phyloP scores from a whole-genome alignment of 1,139 yeast genomes.

The Yamadazyma sp. region DNA sequence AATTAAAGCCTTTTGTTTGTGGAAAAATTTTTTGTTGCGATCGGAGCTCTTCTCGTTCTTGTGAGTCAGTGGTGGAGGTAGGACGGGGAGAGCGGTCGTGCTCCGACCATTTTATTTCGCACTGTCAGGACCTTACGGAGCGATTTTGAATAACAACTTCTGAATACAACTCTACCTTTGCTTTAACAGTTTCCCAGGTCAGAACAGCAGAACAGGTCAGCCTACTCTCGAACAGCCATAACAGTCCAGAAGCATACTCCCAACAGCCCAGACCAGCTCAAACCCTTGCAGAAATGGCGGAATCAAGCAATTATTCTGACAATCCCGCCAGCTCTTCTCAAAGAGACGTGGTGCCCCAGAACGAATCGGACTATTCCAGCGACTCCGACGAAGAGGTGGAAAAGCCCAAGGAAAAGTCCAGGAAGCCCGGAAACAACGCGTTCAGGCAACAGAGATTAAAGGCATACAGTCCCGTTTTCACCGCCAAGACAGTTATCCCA shows the following conservation, averaged over 20 bases:
- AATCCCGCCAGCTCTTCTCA: not conserved
- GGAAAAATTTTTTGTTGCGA: conserved; percentile 2
- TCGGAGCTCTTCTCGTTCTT: conserved; percentile 2
- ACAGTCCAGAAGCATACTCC: too few species aligned
- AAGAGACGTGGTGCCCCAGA: not conserved
- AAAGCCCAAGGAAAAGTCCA: conserved; percentile 36
- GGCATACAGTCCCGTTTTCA: conserved; percentile 69
- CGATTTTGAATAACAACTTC: too few species aligned
- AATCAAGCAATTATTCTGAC: not conserved
- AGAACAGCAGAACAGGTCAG: too few species aligned
- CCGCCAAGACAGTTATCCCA: conserved; percentile 89
- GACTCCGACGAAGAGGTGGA: conserved; percentile 11
- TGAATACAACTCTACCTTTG: too few species aligned
- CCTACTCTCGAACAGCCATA: too few species aligned
- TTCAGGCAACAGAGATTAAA: conserved; percentile 60
- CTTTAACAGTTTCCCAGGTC: too few species aligned
- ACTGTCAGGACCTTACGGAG: not conserved
- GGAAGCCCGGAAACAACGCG: conserved; percentile 58
- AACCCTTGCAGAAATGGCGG: not conserved
- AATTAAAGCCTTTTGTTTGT: not conserved
- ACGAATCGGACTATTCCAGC: conserved; percentile 5
- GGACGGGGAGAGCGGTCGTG: not conserved
- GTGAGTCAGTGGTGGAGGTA: too few species aligned
- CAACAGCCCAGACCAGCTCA: too few species aligned
- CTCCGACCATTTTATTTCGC: not conserved